Evolutionary conservation across 2,329 filamentous ascomycete genomes (phyloP).

Genomic region (Colletotrichum australisinense): DNA sequence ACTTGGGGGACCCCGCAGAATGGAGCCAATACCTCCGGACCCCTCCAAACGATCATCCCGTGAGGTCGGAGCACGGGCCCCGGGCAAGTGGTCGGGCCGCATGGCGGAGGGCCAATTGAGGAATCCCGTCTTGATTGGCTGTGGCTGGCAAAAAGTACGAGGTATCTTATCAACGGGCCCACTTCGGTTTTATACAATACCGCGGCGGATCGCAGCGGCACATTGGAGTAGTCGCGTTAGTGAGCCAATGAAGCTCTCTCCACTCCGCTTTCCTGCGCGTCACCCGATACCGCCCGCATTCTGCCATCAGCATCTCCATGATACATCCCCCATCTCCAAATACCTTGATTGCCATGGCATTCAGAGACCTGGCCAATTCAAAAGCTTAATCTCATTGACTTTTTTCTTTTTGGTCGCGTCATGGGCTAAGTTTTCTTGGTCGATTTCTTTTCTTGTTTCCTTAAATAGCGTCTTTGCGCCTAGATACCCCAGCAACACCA

Average conservation of each 20-base stretch:
- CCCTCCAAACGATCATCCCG: conserved; percentile 8
- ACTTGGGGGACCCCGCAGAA: conserved; percentile 30
- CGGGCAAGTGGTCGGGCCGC: conserved; percentile 33
- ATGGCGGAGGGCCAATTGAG: neutral
- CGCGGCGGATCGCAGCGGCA: too few relatives aligned
- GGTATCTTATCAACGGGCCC: too few relatives aligned
- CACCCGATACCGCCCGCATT: conserved; percentile 11
- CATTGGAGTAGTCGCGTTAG: conserved; percentile 2
- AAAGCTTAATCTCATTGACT: neutral
- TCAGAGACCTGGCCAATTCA: neutral
- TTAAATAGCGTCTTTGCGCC: conserved; percentile 10
- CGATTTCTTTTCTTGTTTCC: conserved; percentile 9
- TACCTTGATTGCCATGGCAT: conserved; percentile 1
- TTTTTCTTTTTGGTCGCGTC: neutral
- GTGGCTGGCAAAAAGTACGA: too few relatives aligned
- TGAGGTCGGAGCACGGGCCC: conserved; percentile 18
- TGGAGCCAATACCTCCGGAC: conserved; percentile 4
- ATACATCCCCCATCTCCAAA: neutral
- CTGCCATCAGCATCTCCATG: conserved; percentile 6
- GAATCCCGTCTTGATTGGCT: conserved; percentile 1
- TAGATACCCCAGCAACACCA: conserved; percentile 19
- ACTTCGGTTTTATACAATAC: conserved; percentile 1
- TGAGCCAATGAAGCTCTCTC: conserved; percentile 17
- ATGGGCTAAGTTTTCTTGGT: conserved; percentile 9
- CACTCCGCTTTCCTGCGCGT: neutral